Base-by-base conservation (phyloP, 192 early-diverging fungal species). In the Backusella tuberculispora region DNA sequence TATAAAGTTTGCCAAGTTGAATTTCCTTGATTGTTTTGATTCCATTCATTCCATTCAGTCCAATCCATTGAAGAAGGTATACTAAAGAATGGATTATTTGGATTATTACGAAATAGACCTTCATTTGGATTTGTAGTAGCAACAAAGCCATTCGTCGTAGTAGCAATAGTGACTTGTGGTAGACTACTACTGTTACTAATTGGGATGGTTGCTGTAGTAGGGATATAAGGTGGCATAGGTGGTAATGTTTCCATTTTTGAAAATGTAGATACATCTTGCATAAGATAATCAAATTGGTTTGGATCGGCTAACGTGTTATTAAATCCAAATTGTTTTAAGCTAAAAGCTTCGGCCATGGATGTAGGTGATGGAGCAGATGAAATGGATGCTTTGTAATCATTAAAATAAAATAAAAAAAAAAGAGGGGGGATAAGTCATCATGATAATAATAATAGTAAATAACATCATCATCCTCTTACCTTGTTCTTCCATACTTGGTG, bases 291-390 rank as follows among this genome's bases (percentile, higher is more conserved):
- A 9, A 60, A 41, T 38, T 67, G 66, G 38, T 44, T 73, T 3
- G 56, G 68, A 44, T 80, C 68, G 5, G 45, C 72, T 10, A 71
- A 42, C 21, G 68, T 40, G 24, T 69, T 73, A 26, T 44, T 74
- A 44, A 80, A 76, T 29, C 79, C 79, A 63, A 80, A 80, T 44
- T 80, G 79, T 29, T 76, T 80, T 26, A 80, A 40, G 40, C 71
- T 74, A 13, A 80, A 80, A 15, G 72, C 75, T 69, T 80, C 79
- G 8, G 44, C 26, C 24, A 63, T 69, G 10, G 42, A 50, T 43
- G 73, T 74, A 17, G 71, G 76, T 45, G 76, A 72, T 1, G 66
- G 65, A 3, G 66, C 37, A 46, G 66, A 48, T 6, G 34, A 41
- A 13, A 48, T 46, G 3, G 66, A 71, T 47, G 37, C 47, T 50